These are phyloP conservation scores for Pseudotulostoma volvatum DNA, from an alignment of 495 filamentous ascomycete species.

Conservation along the genomic window DNA sequence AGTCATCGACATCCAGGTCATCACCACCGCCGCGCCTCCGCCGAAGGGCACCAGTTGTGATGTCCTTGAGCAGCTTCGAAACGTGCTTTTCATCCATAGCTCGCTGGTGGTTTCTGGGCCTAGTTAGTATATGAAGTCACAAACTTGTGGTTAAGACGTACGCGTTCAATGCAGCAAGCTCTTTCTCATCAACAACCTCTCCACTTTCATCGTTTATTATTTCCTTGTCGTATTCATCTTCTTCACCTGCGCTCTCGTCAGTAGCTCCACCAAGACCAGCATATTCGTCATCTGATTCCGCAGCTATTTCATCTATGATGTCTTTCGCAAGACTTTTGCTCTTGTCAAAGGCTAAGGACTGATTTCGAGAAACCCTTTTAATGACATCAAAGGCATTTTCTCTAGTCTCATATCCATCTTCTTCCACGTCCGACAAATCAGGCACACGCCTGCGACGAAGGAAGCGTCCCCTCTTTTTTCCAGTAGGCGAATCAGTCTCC, in stretches of 20 bases:
- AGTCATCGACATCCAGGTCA: conserved; percentile 67
- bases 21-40: conserved; percentile 59
- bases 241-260: conserved; percentile 67
- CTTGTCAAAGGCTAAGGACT: conserved; percentile 48
- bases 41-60: conserved; percentile 71
- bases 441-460: conserved; percentile 29
- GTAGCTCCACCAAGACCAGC: conserved; percentile 82
- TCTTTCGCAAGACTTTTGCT: conserved; percentile 75
- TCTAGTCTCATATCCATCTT: conserved; percentile 27
- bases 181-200: conserved; percentile 58
- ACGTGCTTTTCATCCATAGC: conserved; percentile 56
- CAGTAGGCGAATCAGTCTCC: conserved; percentile 41
- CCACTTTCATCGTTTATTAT: conserved; percentile 83
- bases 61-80: conserved; percentile 77
- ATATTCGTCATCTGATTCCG: conserved; percentile 97
- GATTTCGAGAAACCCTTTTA: conserved; percentile 49
- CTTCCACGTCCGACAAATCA: conserved; percentile 25
- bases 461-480: conserved; percentile 42
- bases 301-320: conserved; percentile 83
- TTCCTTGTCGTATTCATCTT: conserved; percentile 50
- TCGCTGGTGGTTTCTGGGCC: conserved; percentile 22
- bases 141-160: conserved; percentile 32
- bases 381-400: conserved; percentile 57
- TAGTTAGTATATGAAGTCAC: conserved; percentile 8
- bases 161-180: conserved; percentile 77